phyloP scores from a whole-genome alignment of 225 moss, liverwort and hornwort species.

The Physcomitrellopsis africana region DNA sequence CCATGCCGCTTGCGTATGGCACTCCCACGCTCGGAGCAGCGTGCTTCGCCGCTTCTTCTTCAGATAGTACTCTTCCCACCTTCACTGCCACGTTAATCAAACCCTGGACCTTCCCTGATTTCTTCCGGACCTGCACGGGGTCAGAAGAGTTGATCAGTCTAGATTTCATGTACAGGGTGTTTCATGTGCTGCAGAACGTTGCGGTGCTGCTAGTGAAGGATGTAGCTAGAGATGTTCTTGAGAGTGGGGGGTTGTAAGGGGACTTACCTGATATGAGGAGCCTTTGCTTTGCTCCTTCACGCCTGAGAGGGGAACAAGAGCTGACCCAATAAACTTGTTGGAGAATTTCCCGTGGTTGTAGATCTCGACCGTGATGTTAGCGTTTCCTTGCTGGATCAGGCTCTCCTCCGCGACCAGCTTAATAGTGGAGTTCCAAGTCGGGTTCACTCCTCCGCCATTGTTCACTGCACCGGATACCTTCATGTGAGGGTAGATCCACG shows the following conservation, averaged over 20 bases:
- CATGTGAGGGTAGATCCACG: slow-evolving; percentile 45
- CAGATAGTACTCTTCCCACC: slow-evolving; percentile 36
- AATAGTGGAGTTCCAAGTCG: slow-evolving; percentile 66
- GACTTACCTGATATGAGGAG: slow-evolving; percentile 29
- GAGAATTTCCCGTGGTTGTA: slow-evolving; percentile 64
- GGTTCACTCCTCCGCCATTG: slow-evolving; percentile 62
- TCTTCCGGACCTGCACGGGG: slow-evolving; percentile 39
- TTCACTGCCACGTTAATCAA: slow-evolving; percentile 34
- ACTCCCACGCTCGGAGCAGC: slow-evolving; percentile 44
- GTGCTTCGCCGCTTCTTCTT: slow-evolving; percentile 28
- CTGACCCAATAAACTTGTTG: slow-evolving; percentile 64
- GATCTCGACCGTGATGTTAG: slow-evolving; percentile 67
- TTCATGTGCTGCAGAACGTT: not conserved
- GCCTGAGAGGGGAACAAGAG: slow-evolving; percentile 48
- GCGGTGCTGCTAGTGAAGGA: too few relatives aligned
- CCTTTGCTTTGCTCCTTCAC: slow-evolving; percentile 25
- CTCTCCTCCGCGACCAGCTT: slow-evolving; percentile 58
- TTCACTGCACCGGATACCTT: slow-evolving; percentile 46
- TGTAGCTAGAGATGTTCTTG: too few relatives aligned
- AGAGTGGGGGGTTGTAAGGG: not conserved
- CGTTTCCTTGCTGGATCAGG: slow-evolving; percentile 42
- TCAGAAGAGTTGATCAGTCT: too few relatives aligned
- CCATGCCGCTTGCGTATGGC: slow-evolving; percentile 13
- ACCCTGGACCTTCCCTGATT: slow-evolving; percentile 48
- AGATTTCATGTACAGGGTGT: not conserved